Conservation (phyloP, 164 flowering plant genomes). For the Tetrastigma voinierianum region DNA sequence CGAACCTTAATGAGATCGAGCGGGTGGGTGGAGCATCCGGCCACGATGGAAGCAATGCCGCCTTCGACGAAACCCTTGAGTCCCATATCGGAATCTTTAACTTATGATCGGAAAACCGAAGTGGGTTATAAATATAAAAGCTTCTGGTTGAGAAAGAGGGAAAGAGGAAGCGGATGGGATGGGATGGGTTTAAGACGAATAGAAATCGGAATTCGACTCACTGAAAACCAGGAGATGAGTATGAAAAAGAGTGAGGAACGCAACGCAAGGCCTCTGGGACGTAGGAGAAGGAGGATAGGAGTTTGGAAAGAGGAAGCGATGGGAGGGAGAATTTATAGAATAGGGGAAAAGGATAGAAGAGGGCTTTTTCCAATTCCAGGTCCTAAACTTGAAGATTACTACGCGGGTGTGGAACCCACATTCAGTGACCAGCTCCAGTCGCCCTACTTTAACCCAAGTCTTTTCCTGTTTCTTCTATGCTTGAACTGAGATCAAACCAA, state of each 20-base stretch:
- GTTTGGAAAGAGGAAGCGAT: not conserved
- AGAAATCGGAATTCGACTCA: slow-evolving; percentile 24
- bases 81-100: slow-evolving; percentile 36
- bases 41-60: slow-evolving; percentile 65
- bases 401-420: no score
- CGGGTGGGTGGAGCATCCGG: slow-evolving; percentile 77
- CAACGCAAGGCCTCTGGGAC: slow-evolving; percentile 41
- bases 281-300: slow-evolving; percentile 9
- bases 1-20: slow-evolving; percentile 77
- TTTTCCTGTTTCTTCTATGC: no score
- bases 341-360: no score
- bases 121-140: no score
- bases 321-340: not conserved
- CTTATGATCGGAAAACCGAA: not conserved
- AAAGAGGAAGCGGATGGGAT: not conserved
- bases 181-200: slow-evolving; percentile 2
- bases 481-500: no score
- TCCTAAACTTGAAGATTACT: no score
- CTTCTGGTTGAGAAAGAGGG: not conserved
- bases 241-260: slow-evolving; percentile 34
- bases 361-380: no score
- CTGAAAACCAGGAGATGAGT: slow-evolving; percentile 46
- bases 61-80: slow-evolving; percentile 69
- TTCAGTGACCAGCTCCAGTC: no score
- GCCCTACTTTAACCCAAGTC: no score